phyloP scores from a whole-genome alignment of 2,329 filamentous ascomycete species.

The Aspergillus versicolor region DNA sequence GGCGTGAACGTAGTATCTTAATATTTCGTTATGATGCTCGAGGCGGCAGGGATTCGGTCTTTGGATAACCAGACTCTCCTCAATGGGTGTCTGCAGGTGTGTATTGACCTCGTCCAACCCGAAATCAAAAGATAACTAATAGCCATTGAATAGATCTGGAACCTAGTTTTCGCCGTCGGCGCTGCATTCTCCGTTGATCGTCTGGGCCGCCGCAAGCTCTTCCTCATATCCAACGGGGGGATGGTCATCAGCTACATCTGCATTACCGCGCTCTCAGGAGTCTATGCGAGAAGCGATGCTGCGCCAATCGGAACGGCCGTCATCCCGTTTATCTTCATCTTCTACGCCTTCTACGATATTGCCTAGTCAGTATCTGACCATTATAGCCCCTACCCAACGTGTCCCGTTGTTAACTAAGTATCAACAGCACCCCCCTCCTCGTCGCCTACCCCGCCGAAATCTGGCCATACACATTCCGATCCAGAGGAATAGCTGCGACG shows the following conservation, averaged over 20 bases:
- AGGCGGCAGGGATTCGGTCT: constrained; percentile 52
- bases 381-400: too few relatives aligned
- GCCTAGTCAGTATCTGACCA: constrained; percentile 13
- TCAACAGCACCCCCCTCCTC: constrained; percentile 13
- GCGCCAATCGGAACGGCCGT: neutral
- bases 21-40: constrained; percentile 64
- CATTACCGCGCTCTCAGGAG: constrained; percentile 2
- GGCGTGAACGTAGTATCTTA: constrained; percentile 62
- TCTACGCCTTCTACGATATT: constrained; percentile 31
- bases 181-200: constrained; percentile 41
- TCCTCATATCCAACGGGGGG: neutral
- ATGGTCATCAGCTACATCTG: neutral
- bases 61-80: too few relatives aligned
- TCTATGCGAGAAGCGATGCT: neutral
- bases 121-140: too few relatives aligned
- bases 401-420: too few relatives aligned
- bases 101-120: too few relatives aligned
- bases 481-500: constrained; percentile 33
- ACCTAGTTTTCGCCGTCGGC: constrained; percentile 39
- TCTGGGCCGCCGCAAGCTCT: neutral
- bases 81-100: too few relatives aligned
- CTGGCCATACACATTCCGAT: constrained; percentile 38
- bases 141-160: too few relatives aligned
- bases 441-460: constrained; percentile 32
- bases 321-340: constrained; percentile 23